phyloP scores from a whole-genome alignment of 352 stramenopile genomes.

The Phytophthora sp. region DNA sequence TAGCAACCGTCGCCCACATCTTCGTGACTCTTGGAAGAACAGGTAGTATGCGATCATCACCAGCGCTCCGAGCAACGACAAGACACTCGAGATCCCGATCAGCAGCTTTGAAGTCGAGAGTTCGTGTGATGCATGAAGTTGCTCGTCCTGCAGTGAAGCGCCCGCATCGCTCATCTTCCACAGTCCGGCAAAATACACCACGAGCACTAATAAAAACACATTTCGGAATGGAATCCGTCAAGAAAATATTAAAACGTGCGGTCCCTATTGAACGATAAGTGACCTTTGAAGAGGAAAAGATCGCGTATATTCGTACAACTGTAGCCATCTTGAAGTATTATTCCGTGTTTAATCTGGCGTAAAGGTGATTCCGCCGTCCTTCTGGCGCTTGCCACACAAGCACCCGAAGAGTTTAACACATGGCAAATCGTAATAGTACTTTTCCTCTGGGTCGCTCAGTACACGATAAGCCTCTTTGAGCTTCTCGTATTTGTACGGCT shows the following conservation, averaged over 20 bases:
- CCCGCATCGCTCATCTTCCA: constrained; percentile 16
- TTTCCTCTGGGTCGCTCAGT: constrained; percentile 81
- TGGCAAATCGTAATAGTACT: constrained; percentile 87
- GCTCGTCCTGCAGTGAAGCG: constrained; percentile 12
- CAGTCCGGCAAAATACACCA: neutral
- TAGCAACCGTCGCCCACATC: constrained; percentile 66
- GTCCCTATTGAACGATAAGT: constrained; percentile 10
- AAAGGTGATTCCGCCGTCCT: constrained; percentile 82
- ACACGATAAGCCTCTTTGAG: constrained; percentile 78
- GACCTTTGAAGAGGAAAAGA: constrained; percentile 33
- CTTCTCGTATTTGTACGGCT: constrained; percentile 87
- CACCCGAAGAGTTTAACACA: constrained; percentile 85
- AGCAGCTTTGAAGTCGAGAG: constrained; percentile 50
- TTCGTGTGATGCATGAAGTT: constrained; percentile 30
- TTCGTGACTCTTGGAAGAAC: constrained; percentile 64
- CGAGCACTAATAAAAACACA: constrained; percentile 2
- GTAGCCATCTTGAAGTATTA: neutral
- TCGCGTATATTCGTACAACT: constrained; percentile 2
- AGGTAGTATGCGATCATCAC: constrained; percentile 67
- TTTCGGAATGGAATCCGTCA: constrained; percentile 16
- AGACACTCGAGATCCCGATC: constrained; percentile 42
- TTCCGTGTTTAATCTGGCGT: constrained; percentile 52
- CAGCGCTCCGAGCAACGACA: constrained; percentile 54
- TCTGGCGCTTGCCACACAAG: constrained; percentile 80
- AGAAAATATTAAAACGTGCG: constrained; percentile 23